A percentile compares a stretch with the other conserved stretches of the same genome.
phyloP scores from a whole-genome alignment of 371 early-diverging fungal genomes.

The Mortierella sp. region DNA sequence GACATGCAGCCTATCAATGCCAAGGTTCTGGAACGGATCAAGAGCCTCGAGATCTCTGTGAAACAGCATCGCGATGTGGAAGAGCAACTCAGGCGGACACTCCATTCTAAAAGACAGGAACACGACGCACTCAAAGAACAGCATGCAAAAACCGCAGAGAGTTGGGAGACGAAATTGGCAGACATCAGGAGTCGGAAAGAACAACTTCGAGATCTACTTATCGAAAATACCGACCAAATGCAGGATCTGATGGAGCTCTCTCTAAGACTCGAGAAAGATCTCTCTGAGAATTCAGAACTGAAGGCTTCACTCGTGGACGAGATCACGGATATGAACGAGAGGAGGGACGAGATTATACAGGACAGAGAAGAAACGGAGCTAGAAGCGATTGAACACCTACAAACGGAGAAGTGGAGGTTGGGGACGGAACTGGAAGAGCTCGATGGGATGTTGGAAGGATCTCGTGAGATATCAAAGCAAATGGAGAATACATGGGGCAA shows the following conservation, averaged over 20 bases:
- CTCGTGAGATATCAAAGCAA: neutral
- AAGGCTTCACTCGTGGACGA: neutral
- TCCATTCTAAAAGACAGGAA: conserved; percentile 8
- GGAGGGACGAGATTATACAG: conserved; percentile 7
- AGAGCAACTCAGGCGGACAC: neutral
- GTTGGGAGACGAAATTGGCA: conserved; percentile 5
- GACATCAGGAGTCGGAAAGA: neutral
- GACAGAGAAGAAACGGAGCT: conserved; percentile 24
- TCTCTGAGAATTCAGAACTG: too few species aligned
- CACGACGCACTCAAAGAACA: neutral
- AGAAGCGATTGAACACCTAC: too few species aligned
- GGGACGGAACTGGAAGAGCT: neutral
- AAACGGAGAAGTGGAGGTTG: neutral
- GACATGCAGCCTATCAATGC: conserved; percentile 28
- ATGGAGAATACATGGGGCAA: conserved; percentile 4
- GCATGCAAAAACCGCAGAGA: conserved; percentile 11
- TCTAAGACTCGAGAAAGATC: too few species aligned
- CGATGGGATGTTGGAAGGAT: neutral
- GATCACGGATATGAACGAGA: neutral
- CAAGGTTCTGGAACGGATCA: conserved; percentile 25
- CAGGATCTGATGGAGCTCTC: too few species aligned
- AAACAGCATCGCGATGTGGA: conserved; percentile 30
- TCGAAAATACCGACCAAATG: too few species aligned
- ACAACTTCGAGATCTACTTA: too few species aligned
- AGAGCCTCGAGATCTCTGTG: conserved; percentile 33